These are phyloP conservation scores for Leptographium flavum DNA, from an alignment of 2,329 filamentous ascomycete species.

Conservation along the genomic window DNA sequence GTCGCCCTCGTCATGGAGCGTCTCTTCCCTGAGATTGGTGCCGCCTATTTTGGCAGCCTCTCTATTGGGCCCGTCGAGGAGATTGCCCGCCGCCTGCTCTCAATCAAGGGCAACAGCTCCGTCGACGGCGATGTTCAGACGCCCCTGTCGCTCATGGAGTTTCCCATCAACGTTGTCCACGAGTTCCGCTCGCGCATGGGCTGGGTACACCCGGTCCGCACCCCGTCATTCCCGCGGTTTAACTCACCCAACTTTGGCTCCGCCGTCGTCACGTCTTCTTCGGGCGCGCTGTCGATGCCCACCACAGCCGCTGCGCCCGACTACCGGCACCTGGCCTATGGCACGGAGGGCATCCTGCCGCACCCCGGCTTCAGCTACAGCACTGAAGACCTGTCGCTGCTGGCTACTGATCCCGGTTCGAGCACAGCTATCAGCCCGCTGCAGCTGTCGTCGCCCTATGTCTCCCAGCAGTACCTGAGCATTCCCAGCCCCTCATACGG, in stretches of 20 bases:
- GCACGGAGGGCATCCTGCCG: constrained; percentile 14
- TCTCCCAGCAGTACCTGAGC: constrained; percentile 42
- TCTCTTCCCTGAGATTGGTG: constrained; percentile 80
- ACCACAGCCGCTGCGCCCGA: constrained; percentile 20
- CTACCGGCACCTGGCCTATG: constrained; percentile 35
- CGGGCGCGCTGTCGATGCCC: constrained; percentile 25
- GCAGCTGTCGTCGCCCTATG: constrained; percentile 40
- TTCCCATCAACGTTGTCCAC: constrained; percentile 53
- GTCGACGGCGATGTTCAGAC: constrained; percentile 44
- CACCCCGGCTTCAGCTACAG: constrained; percentile 50
- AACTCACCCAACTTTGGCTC: constrained; percentile 39
- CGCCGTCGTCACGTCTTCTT: constrained; percentile 14
- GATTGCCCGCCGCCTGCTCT: constrained; percentile 62
- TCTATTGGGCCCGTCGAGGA: constrained; percentile 72
- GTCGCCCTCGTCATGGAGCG: constrained; percentile 78
- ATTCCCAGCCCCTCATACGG: constrained; percentile 49
- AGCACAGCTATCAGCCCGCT: constrained; percentile 37
- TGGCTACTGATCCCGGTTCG: constrained; percentile 30
- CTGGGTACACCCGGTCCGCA: constrained; percentile 45
- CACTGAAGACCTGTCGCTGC: constrained; percentile 44
- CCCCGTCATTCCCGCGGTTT: constrained; percentile 47
- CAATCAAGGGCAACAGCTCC: constrained; percentile 47
- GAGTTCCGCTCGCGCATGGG: constrained; percentile 58
- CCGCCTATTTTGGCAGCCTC: constrained; percentile 73
- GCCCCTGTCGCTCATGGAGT: constrained; percentile 55